Conservation (phyloP, 2,329 filamentous ascomycete species). For the Fusarium ambrosium region DNA sequence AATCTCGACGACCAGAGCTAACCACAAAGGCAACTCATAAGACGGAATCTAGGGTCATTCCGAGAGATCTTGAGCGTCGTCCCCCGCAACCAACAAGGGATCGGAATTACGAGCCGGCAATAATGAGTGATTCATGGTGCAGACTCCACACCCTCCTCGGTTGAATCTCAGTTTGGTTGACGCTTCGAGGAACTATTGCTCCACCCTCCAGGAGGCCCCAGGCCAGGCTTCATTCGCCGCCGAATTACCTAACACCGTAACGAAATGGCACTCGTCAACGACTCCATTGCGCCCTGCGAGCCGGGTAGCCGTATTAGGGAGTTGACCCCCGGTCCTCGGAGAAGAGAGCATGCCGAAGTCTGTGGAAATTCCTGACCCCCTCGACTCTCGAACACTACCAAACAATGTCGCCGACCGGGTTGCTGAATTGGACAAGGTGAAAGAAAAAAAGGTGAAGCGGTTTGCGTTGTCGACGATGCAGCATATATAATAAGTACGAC, state of each 20-base stretch:
- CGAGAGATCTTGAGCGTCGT: neutral
- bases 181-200: slow-evolving; percentile 35
- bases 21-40: neutral
- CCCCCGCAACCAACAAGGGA: neutral
- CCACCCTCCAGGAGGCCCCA: slow-evolving; percentile 29
- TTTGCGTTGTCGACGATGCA: neutral
- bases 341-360: neutral
- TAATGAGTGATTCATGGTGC: slow-evolving; percentile 19
- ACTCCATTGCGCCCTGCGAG: slow-evolving; percentile 16
- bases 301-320: slow-evolving; percentile 30
- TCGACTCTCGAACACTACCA: neutral
- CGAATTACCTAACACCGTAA: slow-evolving; percentile 16
- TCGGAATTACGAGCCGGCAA: slow-evolving; percentile 44
- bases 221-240: slow-evolving; percentile 27
- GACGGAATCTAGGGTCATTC: neutral
- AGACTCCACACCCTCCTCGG: slow-evolving; percentile 33
- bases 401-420: slow-evolving; percentile 1
- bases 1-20: neutral
- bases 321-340: slow-evolving; percentile 29
- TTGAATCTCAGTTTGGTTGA: slow-evolving; percentile 29
- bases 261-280: slow-evolving; percentile 24
- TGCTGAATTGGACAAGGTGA: neutral
- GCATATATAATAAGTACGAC: neutral
- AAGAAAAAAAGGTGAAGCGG: neutral
- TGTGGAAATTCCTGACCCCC: neutral